These are phyloP conservation scores for Penicillium decumbens DNA, from an alignment of 2,329 filamentous ascomycete species.

Conservation along the genomic window DNA sequence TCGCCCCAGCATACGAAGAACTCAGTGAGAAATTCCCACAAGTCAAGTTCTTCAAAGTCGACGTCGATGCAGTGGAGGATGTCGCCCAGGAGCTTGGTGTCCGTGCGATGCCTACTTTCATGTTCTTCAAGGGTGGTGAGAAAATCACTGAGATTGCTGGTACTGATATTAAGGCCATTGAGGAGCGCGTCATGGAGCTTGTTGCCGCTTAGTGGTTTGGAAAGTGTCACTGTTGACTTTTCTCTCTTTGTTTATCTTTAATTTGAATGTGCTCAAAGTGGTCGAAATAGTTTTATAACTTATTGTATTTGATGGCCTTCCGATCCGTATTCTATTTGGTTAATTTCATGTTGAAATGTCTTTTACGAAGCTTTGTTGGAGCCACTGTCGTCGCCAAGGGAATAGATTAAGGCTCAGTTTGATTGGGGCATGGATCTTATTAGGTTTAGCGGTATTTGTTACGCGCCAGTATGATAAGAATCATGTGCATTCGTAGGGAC, in stretches of 20 bases:
- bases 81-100: conserved; percentile 14
- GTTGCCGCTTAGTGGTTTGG: neutral
- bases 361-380: too few relatives aligned
- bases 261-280: neutral
- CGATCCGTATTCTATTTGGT: too few relatives aligned
- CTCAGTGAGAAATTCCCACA: conserved; percentile 3
- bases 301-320: neutral
- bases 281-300: neutral
- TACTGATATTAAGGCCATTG: conserved; percentile 2
- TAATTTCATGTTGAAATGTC: too few relatives aligned
- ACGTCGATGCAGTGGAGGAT: conserved; percentile 12
- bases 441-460: too few relatives aligned
- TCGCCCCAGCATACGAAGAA: conserved; percentile 10
- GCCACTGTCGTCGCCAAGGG: too few relatives aligned
- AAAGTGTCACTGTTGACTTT: neutral
- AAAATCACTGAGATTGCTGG: conserved; percentile 14
- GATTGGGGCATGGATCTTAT: too few relatives aligned
- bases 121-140: conserved; percentile 12
- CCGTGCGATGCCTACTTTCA: conserved; percentile 13
- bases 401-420: too few relatives aligned
- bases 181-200: neutral
- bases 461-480: too few relatives aligned
- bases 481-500: too few relatives aligned
- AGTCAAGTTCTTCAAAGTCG: conserved; percentile 16
- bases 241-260: neutral